Percentiles rank a stretch among this genome's conserved stretches.
Conservation (phyloP, 2,329 filamentous ascomycete genomes). For the Ophiocordyceps camponoti-leonardi region DNA sequence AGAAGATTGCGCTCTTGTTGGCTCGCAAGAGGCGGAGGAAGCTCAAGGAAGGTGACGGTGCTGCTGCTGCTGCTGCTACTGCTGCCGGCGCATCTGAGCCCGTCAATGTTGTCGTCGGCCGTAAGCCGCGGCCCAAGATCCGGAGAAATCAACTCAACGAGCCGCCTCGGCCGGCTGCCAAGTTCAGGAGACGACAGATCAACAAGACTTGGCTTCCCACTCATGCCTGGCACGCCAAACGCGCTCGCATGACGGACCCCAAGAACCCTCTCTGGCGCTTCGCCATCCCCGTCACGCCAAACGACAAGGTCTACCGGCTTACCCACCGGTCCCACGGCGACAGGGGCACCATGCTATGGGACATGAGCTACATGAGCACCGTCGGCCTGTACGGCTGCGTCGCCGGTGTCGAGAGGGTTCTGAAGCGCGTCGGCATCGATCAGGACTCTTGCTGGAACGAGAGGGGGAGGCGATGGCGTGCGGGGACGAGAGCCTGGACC, state of each 20-base stretch:
- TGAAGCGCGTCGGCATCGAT: conserved; percentile 47
- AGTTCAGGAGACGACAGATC: conserved; percentile 70
- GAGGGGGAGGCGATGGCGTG: conserved; percentile 54
- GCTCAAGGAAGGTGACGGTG: conserved; percentile 2
- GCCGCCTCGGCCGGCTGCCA: conserved; percentile 35
- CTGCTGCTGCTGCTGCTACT: too few species aligned
- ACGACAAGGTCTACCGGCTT: conserved; percentile 74
- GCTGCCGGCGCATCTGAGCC: too few species aligned
- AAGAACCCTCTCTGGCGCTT: conserved; percentile 79
- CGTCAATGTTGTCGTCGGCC: conserved; percentile 5
- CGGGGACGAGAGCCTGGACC: conserved; percentile 29
- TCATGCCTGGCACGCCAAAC: conserved; percentile 84
- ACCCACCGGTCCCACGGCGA: conserved; percentile 66
- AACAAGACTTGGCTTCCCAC: conserved; percentile 92
- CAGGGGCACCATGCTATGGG: conserved; percentile 72
- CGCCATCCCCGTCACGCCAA: conserved; percentile 67
- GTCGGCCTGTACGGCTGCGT: conserved; percentile 57
- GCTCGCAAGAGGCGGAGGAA: conserved; percentile 33
- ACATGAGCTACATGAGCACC: conserved; percentile 86
- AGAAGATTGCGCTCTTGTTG: conserved; percentile 47
- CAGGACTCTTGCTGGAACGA: conserved; percentile 44
- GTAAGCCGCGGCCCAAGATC: conserved; percentile 41
- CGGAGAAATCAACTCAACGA: conserved; percentile 53
- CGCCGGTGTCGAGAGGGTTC: conserved; percentile 43
- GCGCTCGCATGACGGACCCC: conserved; percentile 72